Base-by-base conservation (phyloP, 78 protist species). In the Corallochytrium limacisporum region DNA sequence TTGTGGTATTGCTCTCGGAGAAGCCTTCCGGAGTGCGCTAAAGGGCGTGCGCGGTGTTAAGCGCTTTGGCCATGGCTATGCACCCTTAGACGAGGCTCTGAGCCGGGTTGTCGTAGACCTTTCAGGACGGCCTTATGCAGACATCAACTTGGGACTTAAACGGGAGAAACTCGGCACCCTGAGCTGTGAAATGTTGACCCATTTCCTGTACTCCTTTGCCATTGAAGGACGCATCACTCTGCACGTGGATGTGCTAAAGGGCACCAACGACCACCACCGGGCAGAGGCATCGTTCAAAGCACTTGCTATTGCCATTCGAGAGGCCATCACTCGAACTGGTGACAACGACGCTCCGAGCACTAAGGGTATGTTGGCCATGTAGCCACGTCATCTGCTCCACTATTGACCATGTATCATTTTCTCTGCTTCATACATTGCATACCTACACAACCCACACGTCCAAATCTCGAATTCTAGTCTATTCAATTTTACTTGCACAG, bases 281-380 rank as follows among this genome's bases (percentile, higher is more conserved):
- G 74, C 82, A 7, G 90, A 84, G 40, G 65, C 83, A 1, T 74
- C 85, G 2, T 84, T 84, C 79, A 84, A 84, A 24, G 78, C 78
- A 4, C 46, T 60, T 1, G 78, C 78, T 1, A 6, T 73, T 1
- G 78, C 78, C 16, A 8, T 73, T 4, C 31, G 60, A 3, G 16
- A 10, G 0, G 78, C 78, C 20, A 29, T 44, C 49, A 12, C 62
- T 7, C 9, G 0, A 13, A 20, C 46, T 10, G 70, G 70, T 38
- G 18, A 28, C 9, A 35, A 26, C n/a, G 69, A 61, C 28, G 70
- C 62, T 22, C 78, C 78, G 22, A 62, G 71, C 33, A 73, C 78
- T 1, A 73, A 73, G 43, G 78, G 78, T 15, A 46, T 46, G 9
- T 39, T 66, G 24, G n/a, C n/a, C n/a, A n/a, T n/a, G n/a, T n/a